Evolutionary conservation across 129 eudicot species (phyloP).

Genomic region (Tagetes patula): DNA sequence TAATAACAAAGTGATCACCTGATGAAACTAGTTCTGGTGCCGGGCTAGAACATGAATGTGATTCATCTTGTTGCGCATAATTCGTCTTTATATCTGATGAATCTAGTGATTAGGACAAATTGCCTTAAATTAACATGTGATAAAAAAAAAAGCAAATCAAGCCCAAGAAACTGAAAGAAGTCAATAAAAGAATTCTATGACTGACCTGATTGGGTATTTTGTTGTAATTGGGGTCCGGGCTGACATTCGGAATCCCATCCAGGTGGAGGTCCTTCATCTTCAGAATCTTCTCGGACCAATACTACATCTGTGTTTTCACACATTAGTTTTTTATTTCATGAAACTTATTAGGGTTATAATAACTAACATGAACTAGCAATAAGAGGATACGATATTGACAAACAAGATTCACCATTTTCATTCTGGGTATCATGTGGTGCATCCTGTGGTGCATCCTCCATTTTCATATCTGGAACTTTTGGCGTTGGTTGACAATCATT

Average conservation of each 20-base stretch:
- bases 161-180: neutral
- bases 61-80: slow-evolving; percentile 30
- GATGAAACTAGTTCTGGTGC: slow-evolving; percentile 23
- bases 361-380: neutral
- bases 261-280: slow-evolving; percentile 42
- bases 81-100: slow-evolving; percentile 34
- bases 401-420: slow-evolving; percentile 39
- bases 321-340: slow-evolving; percentile 1
- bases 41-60: slow-evolving; percentile 1
- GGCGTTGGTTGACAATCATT: slow-evolving; percentile 38
- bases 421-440: slow-evolving; percentile 33
- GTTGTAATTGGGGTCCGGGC: slow-evolving; percentile 25
- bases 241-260: slow-evolving; percentile 44
- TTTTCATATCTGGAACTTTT: slow-evolving; percentile 37
- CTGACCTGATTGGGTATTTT: slow-evolving; percentile 29
- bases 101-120: slow-evolving; percentile 12
- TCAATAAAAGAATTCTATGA: neutral
- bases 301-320: slow-evolving; percentile 25
- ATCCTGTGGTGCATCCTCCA: slow-evolving; percentile 32
- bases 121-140: slow-evolving; percentile 7
- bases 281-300: slow-evolving; percentile 31
- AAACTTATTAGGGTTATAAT: slow-evolving; percentile 6
- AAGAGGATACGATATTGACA: neutral
- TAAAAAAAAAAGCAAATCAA: neutral
- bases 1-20: slow-evolving; percentile 22